These are phyloP conservation scores for Entomortierella lignicola DNA, from an alignment of 192 early-diverging fungal species.

Conservation along the genomic window DNA sequence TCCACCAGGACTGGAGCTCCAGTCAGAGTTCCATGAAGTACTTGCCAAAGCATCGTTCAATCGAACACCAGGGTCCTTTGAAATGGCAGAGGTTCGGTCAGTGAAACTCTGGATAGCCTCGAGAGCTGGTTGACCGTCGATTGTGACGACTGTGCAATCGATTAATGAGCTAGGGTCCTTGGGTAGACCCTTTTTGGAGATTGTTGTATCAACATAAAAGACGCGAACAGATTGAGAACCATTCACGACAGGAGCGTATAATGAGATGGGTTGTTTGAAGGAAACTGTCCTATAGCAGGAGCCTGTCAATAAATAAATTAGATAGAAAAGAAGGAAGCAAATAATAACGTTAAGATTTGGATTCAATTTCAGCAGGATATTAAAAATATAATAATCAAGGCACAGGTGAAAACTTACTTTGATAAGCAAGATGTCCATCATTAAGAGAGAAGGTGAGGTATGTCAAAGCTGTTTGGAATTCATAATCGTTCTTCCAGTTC, in stretches of 20 bases:
- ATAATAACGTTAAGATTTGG: too few species aligned
- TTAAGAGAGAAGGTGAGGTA: slow-evolving; percentile 18
- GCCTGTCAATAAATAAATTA: slow-evolving; percentile 1
- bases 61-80: slow-evolving; percentile 56
- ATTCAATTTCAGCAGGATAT: too few species aligned
- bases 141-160: slow-evolving; percentile 34
- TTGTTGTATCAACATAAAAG: slow-evolving; percentile 14
- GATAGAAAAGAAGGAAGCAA: too few species aligned
- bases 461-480: slow-evolving; percentile 32
- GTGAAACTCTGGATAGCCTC: slow-evolving; percentile 35
- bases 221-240: slow-evolving; percentile 25
- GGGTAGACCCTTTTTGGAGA: slow-evolving; percentile 8
- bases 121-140: slow-evolving; percentile 45
- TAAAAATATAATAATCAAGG: too few species aligned
- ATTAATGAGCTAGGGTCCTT: slow-evolving; percentile 5
- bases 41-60: slow-evolving; percentile 38
- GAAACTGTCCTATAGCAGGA: slow-evolving; percentile 28
- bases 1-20: slow-evolving; percentile 19
- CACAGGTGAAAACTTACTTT: slow-evolving; percentile 14
- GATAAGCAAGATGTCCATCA: slow-evolving; percentile 36
- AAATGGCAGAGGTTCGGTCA: slow-evolving; percentile 28
- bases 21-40: slow-evolving; percentile 22
- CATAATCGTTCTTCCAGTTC: slow-evolving; percentile 39
- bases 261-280: slow-evolving; percentile 29
- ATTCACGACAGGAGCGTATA: slow-evolving; percentile 41